phyloP scores from a whole-genome alignment of 352 stramenopile genomes.

The Phytophthora meadii region DNA sequence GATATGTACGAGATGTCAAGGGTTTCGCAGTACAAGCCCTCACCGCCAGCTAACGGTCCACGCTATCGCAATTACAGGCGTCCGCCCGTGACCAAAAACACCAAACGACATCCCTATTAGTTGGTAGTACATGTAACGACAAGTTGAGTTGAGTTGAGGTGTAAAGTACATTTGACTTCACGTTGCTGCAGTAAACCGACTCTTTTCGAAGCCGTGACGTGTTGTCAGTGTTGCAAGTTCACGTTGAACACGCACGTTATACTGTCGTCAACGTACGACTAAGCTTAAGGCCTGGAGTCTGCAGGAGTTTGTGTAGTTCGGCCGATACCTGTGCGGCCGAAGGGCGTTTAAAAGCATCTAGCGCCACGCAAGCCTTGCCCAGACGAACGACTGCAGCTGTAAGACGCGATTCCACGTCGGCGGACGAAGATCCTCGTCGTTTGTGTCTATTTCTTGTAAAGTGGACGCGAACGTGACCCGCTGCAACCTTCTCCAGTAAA shows the following conservation, averaged over 20 bases:
- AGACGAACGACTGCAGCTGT: slow-evolving; percentile 37
- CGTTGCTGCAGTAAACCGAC: slow-evolving; percentile 9
- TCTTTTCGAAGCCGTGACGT: slow-evolving; percentile 28
- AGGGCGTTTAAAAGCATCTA: slow-evolving; percentile 52
- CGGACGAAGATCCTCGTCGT: slow-evolving; percentile 15
- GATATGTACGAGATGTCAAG: background rate
- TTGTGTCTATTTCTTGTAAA: slow-evolving; percentile 31
- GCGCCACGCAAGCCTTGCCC: slow-evolving; percentile 49
- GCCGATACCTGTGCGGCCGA: slow-evolving; percentile 47
- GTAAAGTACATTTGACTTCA: slow-evolving; percentile 10
- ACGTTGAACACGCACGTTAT: slow-evolving; percentile 5
- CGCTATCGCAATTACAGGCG: slow-evolving; percentile 20
- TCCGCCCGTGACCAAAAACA: background rate
- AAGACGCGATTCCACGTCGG: slow-evolving; percentile 20
- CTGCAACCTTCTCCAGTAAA: slow-evolving; percentile 45
- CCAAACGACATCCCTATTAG: slow-evolving; percentile 2
- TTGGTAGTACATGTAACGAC: slow-evolving; percentile 9
- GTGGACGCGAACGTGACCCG: slow-evolving; percentile 31
- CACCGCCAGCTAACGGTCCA: slow-evolving; percentile 10
- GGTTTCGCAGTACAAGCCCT: slow-evolving; percentile 9
- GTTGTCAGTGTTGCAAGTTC: too few relatives aligned
- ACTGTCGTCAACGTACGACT: slow-evolving; percentile 17
- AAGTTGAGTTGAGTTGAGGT: background rate
- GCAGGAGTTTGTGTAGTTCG: slow-evolving; percentile 44
- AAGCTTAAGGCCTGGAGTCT: slow-evolving; percentile 23